phyloP scores from a whole-genome alignment of 176 grass and related monocot species.

The Juncus inflexus region DNA sequence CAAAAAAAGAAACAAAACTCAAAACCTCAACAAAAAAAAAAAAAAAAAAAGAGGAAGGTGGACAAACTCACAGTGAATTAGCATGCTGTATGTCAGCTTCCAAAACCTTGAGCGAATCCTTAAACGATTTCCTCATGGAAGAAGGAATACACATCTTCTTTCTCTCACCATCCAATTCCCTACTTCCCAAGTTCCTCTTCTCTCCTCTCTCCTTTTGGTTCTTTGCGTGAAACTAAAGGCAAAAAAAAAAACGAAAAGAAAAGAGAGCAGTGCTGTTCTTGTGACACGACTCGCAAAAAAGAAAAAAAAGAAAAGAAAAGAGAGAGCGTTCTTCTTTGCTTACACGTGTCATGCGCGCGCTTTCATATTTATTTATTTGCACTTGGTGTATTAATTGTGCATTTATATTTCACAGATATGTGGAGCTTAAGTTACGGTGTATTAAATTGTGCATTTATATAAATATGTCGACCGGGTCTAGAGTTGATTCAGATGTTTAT shows the following conservation, averaged over 20 bases:
- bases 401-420: no score
- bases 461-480: no score
- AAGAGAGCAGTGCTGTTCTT: slow-evolving; percentile 4
- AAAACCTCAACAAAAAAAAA: not conserved
- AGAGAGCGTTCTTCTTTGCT: slow-evolving; percentile 1
- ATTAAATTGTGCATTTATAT: no score
- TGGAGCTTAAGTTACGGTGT: no score
- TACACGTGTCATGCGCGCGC: slow-evolving; percentile 7
- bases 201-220: slow-evolving; percentile 6
- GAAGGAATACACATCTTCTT: slow-evolving; percentile 11
- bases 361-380: slow-evolving; percentile 2
- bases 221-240: slow-evolving; percentile 21
- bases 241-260: not conserved
- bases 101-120: slow-evolving; percentile 86
- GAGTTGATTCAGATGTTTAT: no score
- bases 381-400: no score
- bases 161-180: not conserved
- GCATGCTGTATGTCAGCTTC: slow-evolving; percentile 95
- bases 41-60: not conserved
- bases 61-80: slow-evolving; percentile 59
- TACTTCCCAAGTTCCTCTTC: not conserved
- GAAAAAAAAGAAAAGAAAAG: not conserved
- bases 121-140: slow-evolving; percentile 79
- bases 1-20: not conserved
- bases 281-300: slow-evolving; percentile 25